Base-by-base conservation (phyloP, 2,329 filamentous ascomycete species). In the Aspergillus chevalieri region DNA sequence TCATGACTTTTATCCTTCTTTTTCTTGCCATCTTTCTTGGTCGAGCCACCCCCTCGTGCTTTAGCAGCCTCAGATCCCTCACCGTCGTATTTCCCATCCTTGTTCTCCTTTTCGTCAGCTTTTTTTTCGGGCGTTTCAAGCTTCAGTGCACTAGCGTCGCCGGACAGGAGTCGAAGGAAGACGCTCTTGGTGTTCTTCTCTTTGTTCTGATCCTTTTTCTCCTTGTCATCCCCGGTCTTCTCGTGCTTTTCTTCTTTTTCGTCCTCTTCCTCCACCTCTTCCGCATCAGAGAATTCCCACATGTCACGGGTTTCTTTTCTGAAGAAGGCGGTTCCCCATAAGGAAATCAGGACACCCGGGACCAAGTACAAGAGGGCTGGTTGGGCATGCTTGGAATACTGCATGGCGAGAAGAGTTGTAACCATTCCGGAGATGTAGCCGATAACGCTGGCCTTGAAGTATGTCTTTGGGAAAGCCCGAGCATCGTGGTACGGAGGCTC, bases 351-450 rank as follows among this genome's bases (percentile, higher is more conserved):
- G 0, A 97, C 89, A 0, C 87, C 85, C 0, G 92, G 92, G 0
- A 97, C 93, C 6, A 98, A 81, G 65, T 97, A 97, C 12, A 98
- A 74, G 28, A 98, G 77, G 6, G 93, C 92, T 0, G 92, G 92
- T 65, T 98, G 92, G 2, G 88, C 89, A 54, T 89, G 89, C 43
- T 85, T 79, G 62, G 83, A 93, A 8, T 89, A 72, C 45, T 90
- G 77, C 71, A 97, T 86, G 60, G 90, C 86, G 0, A 78, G 73
- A 15, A 96, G 70, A 0, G 92, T 96, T 2, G 78, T 74, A 2
- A 89, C 53, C 83, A 97, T 87, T 1, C 89, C 91, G 3, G 84
- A 44, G 0, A 87, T 61, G 67, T 97, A 98, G 0, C 91, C 92
- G 2, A 79, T 60, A 53, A 96, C 64, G 33, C 86, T 82, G 4